Conservation (phyloP, 345 rosid genomes). For the Zanthoxylum bungeanum region DNA sequence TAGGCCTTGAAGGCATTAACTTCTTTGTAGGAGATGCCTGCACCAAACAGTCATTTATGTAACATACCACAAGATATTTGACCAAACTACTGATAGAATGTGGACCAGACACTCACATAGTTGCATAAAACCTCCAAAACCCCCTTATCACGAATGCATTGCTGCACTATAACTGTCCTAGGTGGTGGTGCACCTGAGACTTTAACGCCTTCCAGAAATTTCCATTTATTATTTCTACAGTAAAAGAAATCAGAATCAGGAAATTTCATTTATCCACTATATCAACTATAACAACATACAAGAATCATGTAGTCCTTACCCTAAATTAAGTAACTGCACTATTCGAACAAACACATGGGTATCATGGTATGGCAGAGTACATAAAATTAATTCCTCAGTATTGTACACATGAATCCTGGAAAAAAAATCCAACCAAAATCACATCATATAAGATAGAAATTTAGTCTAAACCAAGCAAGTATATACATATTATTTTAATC, state of each 20-base stretch:
- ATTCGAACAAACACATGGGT: conserved; percentile 82
- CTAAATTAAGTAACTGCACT: conserved; percentile 64
- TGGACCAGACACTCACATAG: conserved; percentile 55
- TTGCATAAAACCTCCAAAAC: conserved; percentile 77
- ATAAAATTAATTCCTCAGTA: conserved; percentile 67
- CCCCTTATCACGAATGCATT: conserved; percentile 76
- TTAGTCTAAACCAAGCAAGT: background rate
- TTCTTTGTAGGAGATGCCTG: conserved; percentile 78
- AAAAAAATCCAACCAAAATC: conserved; percentile 22
- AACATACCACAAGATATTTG: conserved; percentile 8
- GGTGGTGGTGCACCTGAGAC: conserved; percentile 90
- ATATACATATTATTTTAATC: background rate
- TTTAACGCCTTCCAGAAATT: conserved; percentile 77
- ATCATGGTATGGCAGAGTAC: conserved; percentile 85
- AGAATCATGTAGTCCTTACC: conserved; percentile 40
- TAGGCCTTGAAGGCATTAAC: conserved; percentile 55
- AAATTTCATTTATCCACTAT: background rate
- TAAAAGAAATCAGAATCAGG: conserved; percentile 14
- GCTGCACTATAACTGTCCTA: conserved; percentile 81
- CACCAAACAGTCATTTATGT: conserved; percentile 18
- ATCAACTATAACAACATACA: background rate
- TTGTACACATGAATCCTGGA: conserved; percentile 85
- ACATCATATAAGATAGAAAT: background rate
- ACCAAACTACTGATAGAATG: background rate
- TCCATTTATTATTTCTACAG: conserved; percentile 85